Evolutionary conservation across 768 basidiomycete genomes (phyloP), one percentile per base, ranked within the genome.

Genomic region (Scleroderma citrinum): DNA sequence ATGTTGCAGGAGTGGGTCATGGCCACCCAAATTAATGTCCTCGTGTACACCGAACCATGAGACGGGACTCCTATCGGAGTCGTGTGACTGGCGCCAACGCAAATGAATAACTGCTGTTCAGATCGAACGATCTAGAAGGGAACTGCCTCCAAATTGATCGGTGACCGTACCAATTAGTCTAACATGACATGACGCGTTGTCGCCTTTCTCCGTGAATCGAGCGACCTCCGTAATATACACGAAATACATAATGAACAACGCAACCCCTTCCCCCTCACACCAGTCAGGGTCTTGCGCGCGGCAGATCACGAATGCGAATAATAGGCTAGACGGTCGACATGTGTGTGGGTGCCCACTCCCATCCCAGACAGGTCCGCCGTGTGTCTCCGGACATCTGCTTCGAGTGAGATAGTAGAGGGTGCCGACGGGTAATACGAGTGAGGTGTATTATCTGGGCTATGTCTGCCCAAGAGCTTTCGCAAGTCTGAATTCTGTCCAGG

Each of bases 301-400:
- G 24, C 3, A 10, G 26, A 34, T 35, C 12, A 43, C 26, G 46
- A 53, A 34, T 54, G 55, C 42, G 55, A 48, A 20, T 26, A 42
- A 26, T 42, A 51, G 19, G 41, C 50, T 50, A 26, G 45, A 20
- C n/a, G 17, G 19, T 34, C 40, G 6, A 39, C 37, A 16, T 36
- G 30, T 10, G 17, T 23, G 32, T 62, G 60, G 21, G 65, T 30
- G n/a, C 56, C 57, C 60, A 65, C 58, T 34, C 62, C 65, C 42
- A 65, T 63, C 6, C 63, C 63, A 17, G 64, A 65, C 20, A 59
- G 51, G 30, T 66, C 64, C 37, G 68, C 58, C 2, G 64, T 68
- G 43, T 66, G 64, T 39, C 64, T 67, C 7, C 64, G 64, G 4
- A 66, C 66, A 31, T 66, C 64, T 17, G 64, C 64, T 46, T 66